These are phyloP conservation scores for Huntiella bhutanensis DNA, from an alignment of 2,329 filamentous ascomycete genomes.

Conservation along the genomic window DNA sequence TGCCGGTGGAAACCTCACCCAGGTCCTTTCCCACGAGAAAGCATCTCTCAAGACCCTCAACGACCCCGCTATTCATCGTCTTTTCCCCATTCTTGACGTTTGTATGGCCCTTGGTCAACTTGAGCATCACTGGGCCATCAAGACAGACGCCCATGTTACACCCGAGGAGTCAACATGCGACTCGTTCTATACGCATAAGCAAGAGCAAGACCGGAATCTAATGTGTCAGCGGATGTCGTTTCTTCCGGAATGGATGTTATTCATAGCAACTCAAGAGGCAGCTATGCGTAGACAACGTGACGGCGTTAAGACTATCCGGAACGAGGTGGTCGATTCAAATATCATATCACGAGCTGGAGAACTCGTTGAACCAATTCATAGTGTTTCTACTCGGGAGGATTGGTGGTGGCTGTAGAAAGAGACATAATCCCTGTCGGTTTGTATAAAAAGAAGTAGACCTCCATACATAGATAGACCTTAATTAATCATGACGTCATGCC, in stretches of 20 bases:
- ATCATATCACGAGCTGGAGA: not conserved
- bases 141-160: constrained; percentile 24
- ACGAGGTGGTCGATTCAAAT: constrained; percentile 1
- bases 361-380: constrained; percentile 4
- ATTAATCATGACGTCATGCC: not conserved
- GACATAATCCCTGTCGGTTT: not conserved
- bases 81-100: not conserved
- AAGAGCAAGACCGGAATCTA: constrained; percentile 12
- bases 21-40: not conserved
- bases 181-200: no score
- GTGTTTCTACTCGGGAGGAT: not conserved
- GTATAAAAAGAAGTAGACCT: not conserved
- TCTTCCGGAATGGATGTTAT: constrained; percentile 13
- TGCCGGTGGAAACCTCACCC: not conserved
- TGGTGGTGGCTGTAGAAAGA: constrained; percentile 7
- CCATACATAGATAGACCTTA: no score
- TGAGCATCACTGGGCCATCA: constrained; percentile 19
- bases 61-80: not conserved
- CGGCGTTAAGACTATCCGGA: not conserved
- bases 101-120: constrained; percentile 22
- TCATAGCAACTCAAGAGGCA: constrained; percentile 15
- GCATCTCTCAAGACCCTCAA: constrained; percentile 14
- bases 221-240: constrained; percentile 7
- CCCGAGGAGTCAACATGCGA: constrained; percentile 15
- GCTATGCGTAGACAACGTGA: not conserved